Evolutionary conservation across 2,329 filamentous ascomycete species (phyloP), one percentile per base, ranked within the genome.

Genomic region (Colletotrichum sp.): DNA sequence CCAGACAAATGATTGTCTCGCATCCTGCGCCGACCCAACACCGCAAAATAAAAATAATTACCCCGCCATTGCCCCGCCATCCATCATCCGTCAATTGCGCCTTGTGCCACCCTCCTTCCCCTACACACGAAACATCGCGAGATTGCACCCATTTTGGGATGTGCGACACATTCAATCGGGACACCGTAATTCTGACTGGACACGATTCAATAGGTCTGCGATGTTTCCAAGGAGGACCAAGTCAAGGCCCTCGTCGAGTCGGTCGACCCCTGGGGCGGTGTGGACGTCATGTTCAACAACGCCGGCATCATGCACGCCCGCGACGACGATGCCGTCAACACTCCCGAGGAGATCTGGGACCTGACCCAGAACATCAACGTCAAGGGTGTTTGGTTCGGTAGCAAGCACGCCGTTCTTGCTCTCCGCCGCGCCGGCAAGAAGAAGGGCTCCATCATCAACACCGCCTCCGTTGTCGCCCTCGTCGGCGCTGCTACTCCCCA

Each of bases 221-320:
- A 98, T 82, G 96, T 98, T 71, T 96, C 95, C 83, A 96, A 96
- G 82, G 96, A 98, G 84, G 85, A 90, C 76, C 91, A 97, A 72
- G 92, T 98, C 36, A 87, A 95, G 81, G 92, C 92, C 72, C 92
- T 94, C 83, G 89, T 98, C 68, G 93, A 94, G 79, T 86, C 90
- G 12, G 87, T 96, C 74, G 96, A 98, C 85, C 83, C 91, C 73
- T 98, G 95, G 94, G 96, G 96, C 82, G 96, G 96, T 60, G 86
- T 97, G 5, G 96, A 98, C 84, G 89, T 98, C 82, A 95, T 98
- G 81, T 98, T 98, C 92, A 98, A 98, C 92, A 98, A 98, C 84
- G 96, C 96, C 28, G 96, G 96, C 71, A 98, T 98, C 85, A 98
- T 98, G 96, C 96, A 98, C 87, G 93, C 92, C 64, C 89, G 94